These are phyloP conservation scores for Primulina eburnea DNA, from an alignment of 257 asterid species.

Conservation along the genomic window DNA sequence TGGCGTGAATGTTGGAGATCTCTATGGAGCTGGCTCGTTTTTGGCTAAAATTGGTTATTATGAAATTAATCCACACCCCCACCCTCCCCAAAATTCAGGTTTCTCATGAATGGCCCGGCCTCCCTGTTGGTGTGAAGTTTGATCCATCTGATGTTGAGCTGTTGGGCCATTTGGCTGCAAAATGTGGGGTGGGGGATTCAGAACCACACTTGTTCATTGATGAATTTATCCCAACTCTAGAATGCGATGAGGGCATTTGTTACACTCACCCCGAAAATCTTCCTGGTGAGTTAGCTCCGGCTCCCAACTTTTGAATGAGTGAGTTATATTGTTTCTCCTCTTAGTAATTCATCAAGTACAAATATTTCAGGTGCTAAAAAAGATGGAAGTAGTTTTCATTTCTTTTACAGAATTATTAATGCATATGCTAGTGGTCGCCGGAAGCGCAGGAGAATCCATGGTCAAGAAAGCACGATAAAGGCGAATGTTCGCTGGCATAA, in stretches of 20 bases:
- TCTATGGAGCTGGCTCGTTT: neutral
- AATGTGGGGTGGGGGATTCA: constrained; percentile 45
- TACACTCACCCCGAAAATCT: constrained; percentile 96
- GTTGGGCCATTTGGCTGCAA: constrained; percentile 79
- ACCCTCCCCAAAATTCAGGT: constrained; percentile 35
- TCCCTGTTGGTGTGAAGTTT: constrained; percentile 84
- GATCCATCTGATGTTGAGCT: constrained; percentile 87
- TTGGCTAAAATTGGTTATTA: neutral
- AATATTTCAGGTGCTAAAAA: constrained; percentile 63
- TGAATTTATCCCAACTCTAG: constrained; percentile 83
- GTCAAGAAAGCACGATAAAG: constrained; percentile 24
- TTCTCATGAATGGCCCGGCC: constrained; percentile 71
- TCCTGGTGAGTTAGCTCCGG: constrained; percentile 57
- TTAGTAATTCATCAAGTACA: constrained; percentile 1
- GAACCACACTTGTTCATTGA: constrained; percentile 63
- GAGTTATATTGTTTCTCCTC: neutral
- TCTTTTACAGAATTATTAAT: constrained; percentile 55
- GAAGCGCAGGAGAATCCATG: constrained; percentile 72
- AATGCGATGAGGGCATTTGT: constrained; percentile 69
- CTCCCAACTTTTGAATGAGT: neutral
- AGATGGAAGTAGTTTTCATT: constrained; percentile 82
- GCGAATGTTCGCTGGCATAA: constrained; percentile 84
- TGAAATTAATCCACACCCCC: constrained; percentile 15
- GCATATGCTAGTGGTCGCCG: constrained; percentile 79
- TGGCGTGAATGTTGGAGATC: neutral